These are phyloP conservation scores for Pseudonitzschia pungens DNA, from an alignment of 108 stramenopile genomes.

Conservation along the genomic window DNA sequence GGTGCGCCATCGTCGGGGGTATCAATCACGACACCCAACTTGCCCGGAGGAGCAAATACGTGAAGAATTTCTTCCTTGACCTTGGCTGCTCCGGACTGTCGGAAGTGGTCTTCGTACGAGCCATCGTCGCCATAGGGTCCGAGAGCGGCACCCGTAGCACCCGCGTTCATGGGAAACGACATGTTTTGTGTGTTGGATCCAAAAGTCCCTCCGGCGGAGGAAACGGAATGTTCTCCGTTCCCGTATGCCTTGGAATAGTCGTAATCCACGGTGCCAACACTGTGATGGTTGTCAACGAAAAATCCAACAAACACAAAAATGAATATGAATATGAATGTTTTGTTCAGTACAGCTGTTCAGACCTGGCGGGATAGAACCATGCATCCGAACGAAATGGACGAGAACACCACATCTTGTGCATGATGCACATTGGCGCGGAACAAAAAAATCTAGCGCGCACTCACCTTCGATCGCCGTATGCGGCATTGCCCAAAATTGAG, in stretches of 20 bases:
- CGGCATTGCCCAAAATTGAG: background rate
- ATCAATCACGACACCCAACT: slow-evolving; percentile 91
- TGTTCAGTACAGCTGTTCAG: no score
- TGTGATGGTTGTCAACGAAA: slow-evolving; percentile 12
- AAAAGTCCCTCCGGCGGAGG: slow-evolving; percentile 78
- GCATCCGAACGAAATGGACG: background rate
- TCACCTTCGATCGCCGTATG: slow-evolving; percentile 71
- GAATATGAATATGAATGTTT: background rate
- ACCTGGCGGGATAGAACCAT: background rate
- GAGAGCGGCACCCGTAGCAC: slow-evolving; percentile 52
- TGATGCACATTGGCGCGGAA: no score
- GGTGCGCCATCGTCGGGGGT: slow-evolving; percentile 86
- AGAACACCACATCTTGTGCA: background rate
- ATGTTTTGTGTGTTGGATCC: slow-evolving; percentile 59
- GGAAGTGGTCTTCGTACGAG: slow-evolving; percentile 28
- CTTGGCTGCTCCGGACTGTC: slow-evolving; percentile 32
- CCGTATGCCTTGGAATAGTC: slow-evolving; percentile 88
- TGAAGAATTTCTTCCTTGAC: slow-evolving; percentile 70
- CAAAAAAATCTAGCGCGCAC: no score
- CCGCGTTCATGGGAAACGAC: slow-evolving; percentile 36
- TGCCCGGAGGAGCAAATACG: slow-evolving; percentile 83
- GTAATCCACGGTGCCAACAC: slow-evolving; percentile 81
- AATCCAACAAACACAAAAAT: background rate
- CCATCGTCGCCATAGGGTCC: slow-evolving; percentile 32
- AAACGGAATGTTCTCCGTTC: slow-evolving; percentile 48